phyloP scores from a whole-genome alignment of 257 asterid genomes.

The Solanum dulcamara region DNA sequence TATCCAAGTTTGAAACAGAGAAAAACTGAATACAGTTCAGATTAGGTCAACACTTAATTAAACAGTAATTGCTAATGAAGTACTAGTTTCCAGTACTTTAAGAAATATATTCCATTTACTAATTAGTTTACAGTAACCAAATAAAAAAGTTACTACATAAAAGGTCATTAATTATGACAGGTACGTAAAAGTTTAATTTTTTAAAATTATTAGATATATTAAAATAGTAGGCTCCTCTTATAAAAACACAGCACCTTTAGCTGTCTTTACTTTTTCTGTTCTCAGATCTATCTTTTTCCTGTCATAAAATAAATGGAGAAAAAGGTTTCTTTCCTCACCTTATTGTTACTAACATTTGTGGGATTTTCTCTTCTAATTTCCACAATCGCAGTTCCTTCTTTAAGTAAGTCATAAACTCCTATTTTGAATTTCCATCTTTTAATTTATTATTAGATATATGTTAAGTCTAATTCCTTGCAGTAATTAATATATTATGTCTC shows the following conservation, averaged over 20 bases:
- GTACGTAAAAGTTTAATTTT: background rate
- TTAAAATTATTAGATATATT: background rate
- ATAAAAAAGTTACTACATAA: background rate
- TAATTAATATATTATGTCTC: background rate
- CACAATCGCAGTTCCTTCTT: conserved; percentile 25
- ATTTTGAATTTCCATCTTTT: background rate
- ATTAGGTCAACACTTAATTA: background rate
- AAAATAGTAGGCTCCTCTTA: background rate
- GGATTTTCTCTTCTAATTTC: conserved; percentile 12
- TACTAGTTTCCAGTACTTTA: background rate
- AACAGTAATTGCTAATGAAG: background rate
- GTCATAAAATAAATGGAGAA: background rate
- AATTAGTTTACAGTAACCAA: background rate
- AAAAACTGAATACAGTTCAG: background rate
- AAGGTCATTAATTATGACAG: background rate
- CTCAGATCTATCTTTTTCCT: background rate
- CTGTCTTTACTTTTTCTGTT: background rate
- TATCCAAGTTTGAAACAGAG: background rate
- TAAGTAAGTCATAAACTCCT: conserved; percentile 14
- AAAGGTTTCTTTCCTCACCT: background rate
- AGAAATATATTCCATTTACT: background rate
- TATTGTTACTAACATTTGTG: conserved; percentile 6
- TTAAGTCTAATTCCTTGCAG: background rate
- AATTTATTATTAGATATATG: background rate
- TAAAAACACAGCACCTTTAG: background rate